These are phyloP conservation scores for Beta vulgaris DNA, from an alignment of 148 eudicot genomes.

Conservation along the genomic window DNA sequence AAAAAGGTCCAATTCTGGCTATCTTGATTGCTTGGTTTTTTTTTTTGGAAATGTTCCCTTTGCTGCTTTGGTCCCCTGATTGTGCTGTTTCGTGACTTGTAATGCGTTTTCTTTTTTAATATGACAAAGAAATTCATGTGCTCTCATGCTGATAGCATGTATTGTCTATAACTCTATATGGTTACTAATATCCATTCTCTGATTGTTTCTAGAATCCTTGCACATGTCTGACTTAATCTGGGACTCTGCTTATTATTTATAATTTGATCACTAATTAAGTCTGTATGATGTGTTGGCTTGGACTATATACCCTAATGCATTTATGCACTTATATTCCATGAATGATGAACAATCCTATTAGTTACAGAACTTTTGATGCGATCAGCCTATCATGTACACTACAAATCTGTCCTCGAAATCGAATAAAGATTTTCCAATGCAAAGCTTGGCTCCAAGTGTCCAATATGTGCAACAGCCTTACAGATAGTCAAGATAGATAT, in stretches of 20 bases:
- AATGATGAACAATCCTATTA: too few species aligned
- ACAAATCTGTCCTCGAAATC: not conserved
- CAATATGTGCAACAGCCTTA: not conserved
- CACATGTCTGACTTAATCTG: not conserved
- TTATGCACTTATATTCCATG: not conserved
- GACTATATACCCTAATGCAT: not conserved
- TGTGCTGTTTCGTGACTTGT: not conserved
- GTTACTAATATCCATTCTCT: not conserved
- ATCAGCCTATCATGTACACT: not conserved
- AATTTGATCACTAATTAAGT: not conserved
- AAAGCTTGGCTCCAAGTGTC: not conserved
- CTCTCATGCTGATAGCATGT: not conserved
- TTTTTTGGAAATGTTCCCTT: not conserved
- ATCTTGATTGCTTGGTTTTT: not conserved
- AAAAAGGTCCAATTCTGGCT: not conserved
- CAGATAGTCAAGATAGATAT: too few species aligned
- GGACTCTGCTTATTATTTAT: not conserved
- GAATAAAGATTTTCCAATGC: not conserved
- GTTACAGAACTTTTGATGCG: not conserved
- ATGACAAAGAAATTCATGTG: not conserved
- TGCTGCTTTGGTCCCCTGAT: not conserved
- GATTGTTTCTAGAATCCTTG: not conserved
- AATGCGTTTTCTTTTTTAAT: not conserved
- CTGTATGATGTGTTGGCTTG: not conserved
- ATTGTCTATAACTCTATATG: not conserved